These are phyloP conservation scores for Candida palmyrensis DNA, from an alignment of 805 yeast species.

Conservation along the genomic window DNA sequence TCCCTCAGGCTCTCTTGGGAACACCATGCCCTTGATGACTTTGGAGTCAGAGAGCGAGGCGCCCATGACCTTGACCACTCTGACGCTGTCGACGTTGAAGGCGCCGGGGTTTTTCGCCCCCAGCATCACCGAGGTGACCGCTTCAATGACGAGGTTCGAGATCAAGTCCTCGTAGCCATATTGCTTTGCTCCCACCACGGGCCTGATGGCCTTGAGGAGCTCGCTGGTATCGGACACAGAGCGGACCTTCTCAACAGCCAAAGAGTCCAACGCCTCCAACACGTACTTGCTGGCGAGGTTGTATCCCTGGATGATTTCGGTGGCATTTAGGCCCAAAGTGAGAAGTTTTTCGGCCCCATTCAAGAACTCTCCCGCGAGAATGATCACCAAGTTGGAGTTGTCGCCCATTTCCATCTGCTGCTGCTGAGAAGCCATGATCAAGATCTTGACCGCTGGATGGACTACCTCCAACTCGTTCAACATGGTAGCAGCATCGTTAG, in stretches of 20 bases:
- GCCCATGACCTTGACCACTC: conserved; percentile 98
- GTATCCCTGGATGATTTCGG: conserved; percentile 91
- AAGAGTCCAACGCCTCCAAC: conserved; percentile 57
- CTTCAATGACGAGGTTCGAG: conserved; percentile 75
- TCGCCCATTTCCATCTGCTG: conserved; percentile 98
- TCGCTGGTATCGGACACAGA: conserved; percentile 50
- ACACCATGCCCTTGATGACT: conserved; percentile 96
- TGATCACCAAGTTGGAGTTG: conserved; percentile 84
- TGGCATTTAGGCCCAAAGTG: conserved; percentile 79
- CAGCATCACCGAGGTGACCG: conserved; percentile 65
- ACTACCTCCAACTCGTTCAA: conserved; percentile 87
- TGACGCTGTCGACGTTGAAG: conserved; percentile 88
- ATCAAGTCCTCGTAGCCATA: conserved; percentile 81
- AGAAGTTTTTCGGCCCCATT: conserved; percentile 82
- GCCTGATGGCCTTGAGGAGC: conserved; percentile 67
- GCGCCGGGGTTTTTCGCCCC: conserved; percentile 59
- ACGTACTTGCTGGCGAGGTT: conserved; percentile 81
- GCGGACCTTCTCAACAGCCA: conserved; percentile 59
- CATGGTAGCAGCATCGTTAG: conserved; percentile 98
- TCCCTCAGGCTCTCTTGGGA: conserved; percentile 97
- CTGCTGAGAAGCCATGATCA: conserved; percentile 95
- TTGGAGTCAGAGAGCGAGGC: conserved; percentile 65
- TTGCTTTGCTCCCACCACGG: conserved; percentile 91
- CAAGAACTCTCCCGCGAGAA: conserved; percentile 89
- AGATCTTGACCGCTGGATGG: conserved; percentile 94